A percentile compares a stretch with the other conserved stretches of the same genome.
These are phyloP conservation scores for Podospora anserina DNA, from an alignment of 495 filamentous ascomycete genomes.

Conservation along the genomic window DNA sequence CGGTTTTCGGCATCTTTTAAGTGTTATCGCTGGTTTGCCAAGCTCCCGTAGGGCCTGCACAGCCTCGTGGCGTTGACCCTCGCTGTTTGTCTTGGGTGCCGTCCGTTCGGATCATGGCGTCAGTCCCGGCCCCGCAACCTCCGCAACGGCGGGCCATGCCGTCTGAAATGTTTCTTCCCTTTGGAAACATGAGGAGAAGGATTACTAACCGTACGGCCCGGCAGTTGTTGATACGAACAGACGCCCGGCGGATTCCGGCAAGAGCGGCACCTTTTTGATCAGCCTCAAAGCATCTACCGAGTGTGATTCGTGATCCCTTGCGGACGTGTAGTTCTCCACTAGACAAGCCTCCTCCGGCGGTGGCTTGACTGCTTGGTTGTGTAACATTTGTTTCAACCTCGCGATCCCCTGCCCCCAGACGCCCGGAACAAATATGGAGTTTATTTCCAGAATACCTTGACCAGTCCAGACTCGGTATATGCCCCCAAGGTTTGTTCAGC, in stretches of 20 bases:
- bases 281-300: neutral
- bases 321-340: neutral
- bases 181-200: neutral
- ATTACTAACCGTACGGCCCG: neutral
- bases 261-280: neutral
- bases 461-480: neutral
- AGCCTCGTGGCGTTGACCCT: conserved; percentile 15
- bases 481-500: neutral
- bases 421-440: neutral
- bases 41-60: conserved; percentile 3
- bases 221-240: neutral
- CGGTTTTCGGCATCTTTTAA: neutral
- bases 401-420: neutral
- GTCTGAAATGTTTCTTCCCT: neutral
- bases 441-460: neutral
- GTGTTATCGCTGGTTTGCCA: neutral
- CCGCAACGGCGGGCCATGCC: neutral
- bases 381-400: neutral
- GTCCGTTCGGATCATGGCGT: neutral
- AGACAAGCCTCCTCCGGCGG: neutral
- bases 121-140: neutral
- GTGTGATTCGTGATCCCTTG: too few relatives aligned
- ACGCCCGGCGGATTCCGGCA: neutral
- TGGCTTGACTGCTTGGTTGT: neutral
- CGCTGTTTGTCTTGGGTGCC: neutral